These are phyloP conservation scores for Hyphopichia wangnamkhiaoensis DNA, from an alignment of 1,139 yeast genomes.

Conservation along the genomic window DNA sequence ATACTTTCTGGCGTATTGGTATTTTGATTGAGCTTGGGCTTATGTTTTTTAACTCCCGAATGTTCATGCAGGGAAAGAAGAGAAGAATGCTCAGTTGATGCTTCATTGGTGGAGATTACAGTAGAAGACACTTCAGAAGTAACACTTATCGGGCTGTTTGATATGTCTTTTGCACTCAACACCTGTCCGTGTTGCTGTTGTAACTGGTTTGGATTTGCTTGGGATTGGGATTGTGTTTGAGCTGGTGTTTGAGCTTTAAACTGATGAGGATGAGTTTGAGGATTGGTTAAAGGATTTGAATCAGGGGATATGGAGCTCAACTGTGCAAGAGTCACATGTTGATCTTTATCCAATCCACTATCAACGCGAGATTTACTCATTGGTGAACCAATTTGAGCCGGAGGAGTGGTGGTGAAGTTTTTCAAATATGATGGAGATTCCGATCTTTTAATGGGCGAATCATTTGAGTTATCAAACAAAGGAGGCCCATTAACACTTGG, in stretches of 20 bases:
- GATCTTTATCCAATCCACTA: neutral
- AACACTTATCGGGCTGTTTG: slow-evolving; percentile 31
- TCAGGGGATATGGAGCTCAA: neutral
- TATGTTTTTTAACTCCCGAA: neutral
- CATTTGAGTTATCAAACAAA: too few relatives aligned
- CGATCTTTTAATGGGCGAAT: neutral
- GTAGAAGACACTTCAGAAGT: slow-evolving; percentile 31
- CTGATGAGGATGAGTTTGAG: neutral
- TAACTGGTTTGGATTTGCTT: neutral
- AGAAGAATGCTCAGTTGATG: slow-evolving; percentile 38
- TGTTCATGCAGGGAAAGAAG: slow-evolving; percentile 22
- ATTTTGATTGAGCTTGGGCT: neutral
- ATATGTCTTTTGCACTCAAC: slow-evolving; percentile 12
- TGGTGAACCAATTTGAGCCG: neutral
- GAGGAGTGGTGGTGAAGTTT: neutral
- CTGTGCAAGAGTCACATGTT: neutral
- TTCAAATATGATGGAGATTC: neutral
- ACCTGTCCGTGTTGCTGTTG: neutral
- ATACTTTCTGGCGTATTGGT: neutral
- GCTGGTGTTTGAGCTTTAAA: neutral
- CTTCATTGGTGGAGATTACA: slow-evolving; percentile 29
- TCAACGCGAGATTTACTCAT: neutral
- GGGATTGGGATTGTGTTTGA: neutral
- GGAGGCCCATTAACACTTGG: too few relatives aligned
- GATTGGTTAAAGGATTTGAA: slow-evolving; percentile 1